Percentiles rank a stretch among this genome's conserved stretches.
Evolutionary conservation across 345 rosid genomes (phyloP).

Genomic region (Microcos paniculata): DNA sequence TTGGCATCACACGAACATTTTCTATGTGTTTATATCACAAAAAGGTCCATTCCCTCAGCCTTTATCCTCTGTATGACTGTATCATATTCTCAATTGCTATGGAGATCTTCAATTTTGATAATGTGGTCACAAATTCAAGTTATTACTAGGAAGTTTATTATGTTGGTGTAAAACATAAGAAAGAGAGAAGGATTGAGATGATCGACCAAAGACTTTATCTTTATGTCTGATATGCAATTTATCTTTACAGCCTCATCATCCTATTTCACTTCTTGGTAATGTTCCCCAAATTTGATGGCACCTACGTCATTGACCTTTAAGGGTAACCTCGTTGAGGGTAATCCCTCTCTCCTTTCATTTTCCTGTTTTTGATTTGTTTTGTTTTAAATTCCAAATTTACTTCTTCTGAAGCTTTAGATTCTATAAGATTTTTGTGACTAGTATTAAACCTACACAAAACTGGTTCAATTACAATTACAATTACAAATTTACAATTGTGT

Average conservation of each 20-base stretch:
- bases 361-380: neutral
- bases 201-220: neutral
- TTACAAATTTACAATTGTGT: too few species aligned
- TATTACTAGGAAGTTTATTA: neutral
- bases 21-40: neutral
- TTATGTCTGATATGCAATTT: neutral
- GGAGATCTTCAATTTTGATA: neutral
- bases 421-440: neutral
- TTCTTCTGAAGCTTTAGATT: neutral
- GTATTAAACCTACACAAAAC: neutral
- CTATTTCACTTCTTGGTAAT: neutral
- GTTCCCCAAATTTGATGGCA: neutral
- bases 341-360: neutral
- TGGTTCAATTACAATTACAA: neutral
- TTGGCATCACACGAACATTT: neutral
- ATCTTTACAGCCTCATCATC: neutral
- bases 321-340: neutral
- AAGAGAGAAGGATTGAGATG: neutral
- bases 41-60: neutral
- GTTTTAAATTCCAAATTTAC: neutral
- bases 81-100: neutral
- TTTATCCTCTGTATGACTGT: neutral
- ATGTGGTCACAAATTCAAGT: neutral
- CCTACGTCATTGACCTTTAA: neutral
- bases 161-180: neutral